Evolutionary conservation across 1,139 yeast genomes (phyloP), one percentile per base, ranked within the genome.

Genomic region (Kodamaea sp.): DNA sequence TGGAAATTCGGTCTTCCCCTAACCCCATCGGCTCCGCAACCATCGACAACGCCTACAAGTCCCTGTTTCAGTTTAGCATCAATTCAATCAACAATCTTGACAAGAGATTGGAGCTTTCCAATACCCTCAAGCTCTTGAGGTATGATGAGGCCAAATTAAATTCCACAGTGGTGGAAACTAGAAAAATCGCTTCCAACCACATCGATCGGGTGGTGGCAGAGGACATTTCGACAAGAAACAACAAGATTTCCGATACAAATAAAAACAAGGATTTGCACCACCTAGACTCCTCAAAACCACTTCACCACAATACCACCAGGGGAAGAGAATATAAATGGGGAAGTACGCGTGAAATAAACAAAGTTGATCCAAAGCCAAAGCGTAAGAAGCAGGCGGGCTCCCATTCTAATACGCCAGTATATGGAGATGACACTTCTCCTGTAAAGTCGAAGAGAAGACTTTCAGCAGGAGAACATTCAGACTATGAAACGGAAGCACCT

Each of bases 131-230:
- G 36, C 45, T 60, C 23, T 44, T 64, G 35, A 54, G 59, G 35
- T 53, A 55, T 32, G 68, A 63, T 37, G 59, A 56, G 38, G 45
- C 49, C 23, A 50, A 54, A 29, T 44, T 62, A 34, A 53, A 50
- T 36, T 49, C 53, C 29, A 39, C 53, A 15, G 53, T 65, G 42
- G 39, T 51, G 20, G 50, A 51, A 22, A 52, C 66, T 13, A 50
- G 53, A 31, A 57, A 55, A 23, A 42, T 63, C 29, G 50, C 69
- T 11, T 44, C 57, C 34, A 61, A 64, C 46, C 59, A 63, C 47
- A 48, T 66, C 28, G 68, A 67, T 37, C 51, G 70, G 34, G 59
- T 59, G 35, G 60, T 66, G 29, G 57, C 67, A 29, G 69, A 66
- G 45, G 63, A 67, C 44, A 48, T 64, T 28, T 51, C 58, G 27